phyloP scores from a whole-genome alignment of 306 rosid species.

The Abrus pulchellus region DNA sequence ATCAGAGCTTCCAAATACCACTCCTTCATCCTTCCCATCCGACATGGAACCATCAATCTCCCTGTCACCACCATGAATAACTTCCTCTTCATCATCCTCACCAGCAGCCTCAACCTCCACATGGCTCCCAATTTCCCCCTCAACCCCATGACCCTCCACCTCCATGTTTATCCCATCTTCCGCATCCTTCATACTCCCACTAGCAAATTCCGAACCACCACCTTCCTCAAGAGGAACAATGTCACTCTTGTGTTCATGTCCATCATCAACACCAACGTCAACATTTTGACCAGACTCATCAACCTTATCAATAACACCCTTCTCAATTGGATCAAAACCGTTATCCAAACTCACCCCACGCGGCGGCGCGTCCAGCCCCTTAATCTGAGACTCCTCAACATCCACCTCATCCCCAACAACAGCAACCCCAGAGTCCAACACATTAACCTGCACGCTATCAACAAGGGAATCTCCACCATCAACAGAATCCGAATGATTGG shows the following conservation, averaged over 20 bases:
- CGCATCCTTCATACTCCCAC: slow-evolving; percentile 24
- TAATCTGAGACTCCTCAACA: slow-evolving; percentile 54
- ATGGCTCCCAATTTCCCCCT: slow-evolving; percentile 38
- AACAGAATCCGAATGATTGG: slow-evolving; percentile 39
- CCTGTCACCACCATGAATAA: slow-evolving; percentile 45
- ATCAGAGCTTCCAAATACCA: slow-evolving; percentile 75
- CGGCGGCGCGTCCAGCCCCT: slow-evolving; percentile 48
- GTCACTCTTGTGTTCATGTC: slow-evolving; percentile 35
- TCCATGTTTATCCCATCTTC: slow-evolving; percentile 42
- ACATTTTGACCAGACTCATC: slow-evolving; percentile 36
- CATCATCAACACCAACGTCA: slow-evolving; percentile 23
- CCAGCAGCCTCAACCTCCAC: slow-evolving; percentile 24
- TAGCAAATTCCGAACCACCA: slow-evolving; percentile 34
- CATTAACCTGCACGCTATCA: slow-evolving; percentile 47
- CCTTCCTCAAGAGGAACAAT: slow-evolving; percentile 43
- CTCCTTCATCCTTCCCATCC: slow-evolving; percentile 70
- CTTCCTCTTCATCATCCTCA: slow-evolving; percentile 47
- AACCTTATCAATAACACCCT: slow-evolving; percentile 20
- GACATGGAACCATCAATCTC: slow-evolving; percentile 60
- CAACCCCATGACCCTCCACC: slow-evolving; percentile 49
- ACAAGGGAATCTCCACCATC: slow-evolving; percentile 48
- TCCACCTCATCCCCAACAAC: slow-evolving; percentile 59
- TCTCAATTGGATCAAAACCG: slow-evolving; percentile 56
- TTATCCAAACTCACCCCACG: slow-evolving; percentile 58
- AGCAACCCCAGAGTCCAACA: slow-evolving; percentile 53